Evolutionary conservation across 345 rosid genomes (phyloP), one percentile per base, ranked within the genome.

Genomic region (Atalantia buxifolia): DNA sequence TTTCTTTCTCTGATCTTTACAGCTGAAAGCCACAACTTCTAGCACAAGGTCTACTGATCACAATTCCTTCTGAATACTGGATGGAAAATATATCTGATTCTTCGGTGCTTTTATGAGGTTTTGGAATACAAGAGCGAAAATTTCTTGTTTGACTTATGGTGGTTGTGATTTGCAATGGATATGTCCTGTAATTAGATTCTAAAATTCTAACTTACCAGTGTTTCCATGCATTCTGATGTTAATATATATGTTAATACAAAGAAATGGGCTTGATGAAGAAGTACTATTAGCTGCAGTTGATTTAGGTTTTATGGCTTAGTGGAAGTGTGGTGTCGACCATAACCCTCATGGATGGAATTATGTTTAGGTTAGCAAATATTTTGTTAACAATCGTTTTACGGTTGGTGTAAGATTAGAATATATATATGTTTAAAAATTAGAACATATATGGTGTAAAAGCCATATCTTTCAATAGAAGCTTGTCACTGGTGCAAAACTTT

Each of bases 161-260:
- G 55, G 3, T 67, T 19, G 55, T 56, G 55, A 36, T 55, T 55
- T 76, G 57, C 73, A 36, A 8, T n/a, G 36, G 25, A 24, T 22
- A 22, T n/a, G 56, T 35, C 27, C 6, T 76, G 79, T 66, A 55
- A 33, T 33, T 48, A 63, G 64, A 76, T 76, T 50, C 31, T 53
- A 35, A 10, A 7, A 13, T 14, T 10, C 66, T 53, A 35, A 64
- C 64, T 50, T 48, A 13, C n/a, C 22, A n/a, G 82, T 69, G 69
- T 67, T 31, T 72, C 10, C 16, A 24, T 45, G 70, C 55, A 30
- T 69, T 7, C 30, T 45, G 55, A 40, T 66, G 61, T 9, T 66
- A 28, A 35, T 78, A 70, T 67, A 74, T 66, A 36, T 69, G 67
- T 40, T 72, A 42, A 75, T 45, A 66, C 55, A 71, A 71, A 57